Evolutionary conservation across 306 rosid species (phyloP), one percentile per base, ranked within the genome.

Genomic region (Prunus kanzakura): DNA sequence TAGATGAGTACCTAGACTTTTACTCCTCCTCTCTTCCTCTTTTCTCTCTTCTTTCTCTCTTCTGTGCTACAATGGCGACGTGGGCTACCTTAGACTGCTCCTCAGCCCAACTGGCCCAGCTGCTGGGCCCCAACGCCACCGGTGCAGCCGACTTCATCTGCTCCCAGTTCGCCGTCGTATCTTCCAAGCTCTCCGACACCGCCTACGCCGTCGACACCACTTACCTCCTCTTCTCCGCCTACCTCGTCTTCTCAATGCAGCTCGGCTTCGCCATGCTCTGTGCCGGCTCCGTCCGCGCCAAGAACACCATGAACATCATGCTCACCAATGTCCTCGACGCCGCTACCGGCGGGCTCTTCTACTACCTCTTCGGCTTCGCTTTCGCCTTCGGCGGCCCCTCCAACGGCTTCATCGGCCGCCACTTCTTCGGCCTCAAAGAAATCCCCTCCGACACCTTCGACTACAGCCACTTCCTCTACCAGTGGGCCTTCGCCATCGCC

Each of bases 221-320:
- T 0, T 94, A 89, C 82, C 98, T 94, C 23, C 89, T 94, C 71
- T 94, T 91, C 85, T 94, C 98, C 8, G 91, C 97, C 11, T 94
- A 94, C 78, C 93, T 94, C n/a, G 98, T 94, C 15, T 94, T 94
- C 91, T 90, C 98, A 38, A 94, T 94, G 98, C 98, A 94, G 65
- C 93, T 94, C 11, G 97, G 97, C 43, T 94, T 94, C 77, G 97
- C 98, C 73, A 94, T 94, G 98, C 95, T 91, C 79, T 94, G 98
- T 50, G 98, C 97, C 29, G 97, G 98, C 49, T 94, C 98, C n/a
- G 98, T 94, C 70, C 89, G 98, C 0, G 98, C 98, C 62, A 94
- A 94, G 27, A 94, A 94, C 93, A 94, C 98, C 82, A 94, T 94
- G 98, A 94, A 94, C 88, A 94, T 94, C 88, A 94, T 94, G 98